Percentiles rank a stretch among this genome's conserved stretches.
These are phyloP conservation scores for Ogataea neopini DNA, from an alignment of 805 yeast genomes.

Conservation along the genomic window DNA sequence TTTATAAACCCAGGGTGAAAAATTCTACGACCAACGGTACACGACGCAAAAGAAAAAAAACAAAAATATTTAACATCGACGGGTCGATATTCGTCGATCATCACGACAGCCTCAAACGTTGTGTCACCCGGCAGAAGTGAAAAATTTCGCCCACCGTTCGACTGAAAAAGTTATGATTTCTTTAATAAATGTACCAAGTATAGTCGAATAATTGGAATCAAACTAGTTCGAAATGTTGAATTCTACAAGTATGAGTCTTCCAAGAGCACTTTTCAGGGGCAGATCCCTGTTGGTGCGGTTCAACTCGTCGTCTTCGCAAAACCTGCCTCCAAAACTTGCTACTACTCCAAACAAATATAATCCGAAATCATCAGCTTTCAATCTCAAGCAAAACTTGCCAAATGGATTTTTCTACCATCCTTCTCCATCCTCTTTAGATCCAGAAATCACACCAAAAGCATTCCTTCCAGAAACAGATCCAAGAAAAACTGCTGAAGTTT, in stretches of 20 bases:
- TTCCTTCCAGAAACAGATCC: conserved; percentile 36
- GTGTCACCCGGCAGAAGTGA: conserved; percentile 1
- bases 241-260: not conserved
- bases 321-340: conserved; percentile 28
- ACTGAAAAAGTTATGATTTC: too few species aligned
- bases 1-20: conserved; percentile 4
- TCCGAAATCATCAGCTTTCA: conserved; percentile 38
- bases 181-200: too few species aligned
- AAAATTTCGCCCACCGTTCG: conserved; percentile 1
- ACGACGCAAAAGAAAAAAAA: conserved; percentile 1
- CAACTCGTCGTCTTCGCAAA: conserved; percentile 10
- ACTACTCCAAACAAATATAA: conserved; percentile 39
- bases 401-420: conserved; percentile 38
- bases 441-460: conserved; percentile 37
- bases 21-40: conserved; percentile 2
- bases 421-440: conserved; percentile 36
- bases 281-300: conserved; percentile 8
- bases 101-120: not conserved
- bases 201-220: too few species aligned
- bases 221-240: not conserved
- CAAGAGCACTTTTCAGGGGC: not conserved
- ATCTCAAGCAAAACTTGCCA: conserved; percentile 36
- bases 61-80: conserved; percentile 1
- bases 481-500: conserved; percentile 29
- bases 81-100: not conserved